phyloP scores from a whole-genome alignment of 2,329 filamentous ascomycete genomes.

The Septoria linicola region DNA sequence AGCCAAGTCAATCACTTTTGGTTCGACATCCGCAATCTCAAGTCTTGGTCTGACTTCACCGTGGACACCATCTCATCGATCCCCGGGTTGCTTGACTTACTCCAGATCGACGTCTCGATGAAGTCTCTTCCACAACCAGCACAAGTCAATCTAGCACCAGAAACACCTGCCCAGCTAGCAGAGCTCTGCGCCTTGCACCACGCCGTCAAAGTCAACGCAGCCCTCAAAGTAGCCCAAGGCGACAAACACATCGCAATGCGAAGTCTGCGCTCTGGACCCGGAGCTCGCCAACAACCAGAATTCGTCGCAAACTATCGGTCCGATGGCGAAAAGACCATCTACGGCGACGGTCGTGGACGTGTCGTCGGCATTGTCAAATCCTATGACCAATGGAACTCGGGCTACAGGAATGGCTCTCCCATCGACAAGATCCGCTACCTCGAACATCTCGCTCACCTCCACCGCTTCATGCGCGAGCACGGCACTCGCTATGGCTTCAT shows the following conservation, averaged over 20 bases:
- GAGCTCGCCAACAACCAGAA: slow-evolving; percentile 58
- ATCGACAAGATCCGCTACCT: slow-evolving; percentile 87
- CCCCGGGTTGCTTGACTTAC: slow-evolving; percentile 68
- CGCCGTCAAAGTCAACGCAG: slow-evolving; percentile 82
- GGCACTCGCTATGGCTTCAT: slow-evolving; percentile 93
- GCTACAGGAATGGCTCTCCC: slow-evolving; percentile 82
- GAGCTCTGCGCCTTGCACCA: slow-evolving; percentile 75
- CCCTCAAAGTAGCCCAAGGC: slow-evolving; percentile 72
- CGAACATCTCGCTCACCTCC: slow-evolving; percentile 78
- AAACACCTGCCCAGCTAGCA: slow-evolving; percentile 75
- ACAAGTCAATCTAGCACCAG: slow-evolving; percentile 57
- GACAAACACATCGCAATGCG: slow-evolving; percentile 61
- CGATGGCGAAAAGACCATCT: slow-evolving; percentile 51
- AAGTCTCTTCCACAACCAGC: slow-evolving; percentile 60
- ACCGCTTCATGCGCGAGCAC: slow-evolving; percentile 91
- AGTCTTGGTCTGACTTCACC: slow-evolving; percentile 79
- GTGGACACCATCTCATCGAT: slow-evolving; percentile 68
- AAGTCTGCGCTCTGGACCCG: slow-evolving; percentile 36
- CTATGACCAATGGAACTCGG: slow-evolving; percentile 93
- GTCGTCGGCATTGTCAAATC: slow-evolving; percentile 84
- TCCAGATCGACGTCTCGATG: slow-evolving; percentile 61
- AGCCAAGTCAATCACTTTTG: slow-evolving; percentile 80
- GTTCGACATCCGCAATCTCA: slow-evolving; percentile 91
- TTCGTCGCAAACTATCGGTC: slow-evolving; percentile 65
- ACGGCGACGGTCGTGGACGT: slow-evolving; percentile 53